Percentiles rank a stretch among this genome's conserved stretches.
Evolutionary conservation across 2,329 filamentous ascomycete genomes (phyloP).

Genomic region (Fusarium sacchari): DNA sequence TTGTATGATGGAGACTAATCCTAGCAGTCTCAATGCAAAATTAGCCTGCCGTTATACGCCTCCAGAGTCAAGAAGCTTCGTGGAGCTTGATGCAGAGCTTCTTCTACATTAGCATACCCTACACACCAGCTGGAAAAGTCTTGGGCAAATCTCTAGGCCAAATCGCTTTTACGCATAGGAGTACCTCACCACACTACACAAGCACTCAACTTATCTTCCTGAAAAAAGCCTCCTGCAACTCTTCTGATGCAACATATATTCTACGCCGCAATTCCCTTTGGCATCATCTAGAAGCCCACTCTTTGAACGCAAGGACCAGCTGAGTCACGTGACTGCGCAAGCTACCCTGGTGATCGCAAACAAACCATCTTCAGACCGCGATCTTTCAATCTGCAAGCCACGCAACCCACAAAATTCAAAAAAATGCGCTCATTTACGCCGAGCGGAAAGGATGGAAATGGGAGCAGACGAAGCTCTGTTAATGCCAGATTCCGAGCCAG

Average conservation of each 20-base stretch:
- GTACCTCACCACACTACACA: fast-evolving
- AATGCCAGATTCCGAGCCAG: conserved; percentile 50
- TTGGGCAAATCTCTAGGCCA: fast-evolving
- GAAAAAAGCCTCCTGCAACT: fast-evolving
- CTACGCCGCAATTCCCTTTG: not conserved
- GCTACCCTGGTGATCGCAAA: conserved; percentile 40
- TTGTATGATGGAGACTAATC: fast-evolving
- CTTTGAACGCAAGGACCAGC: not conserved
- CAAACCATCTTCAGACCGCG: conserved; percentile 15
- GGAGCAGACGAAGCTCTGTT: conserved; percentile 45
- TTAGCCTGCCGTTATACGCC: not conserved
- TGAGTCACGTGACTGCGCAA: conserved; percentile 32
- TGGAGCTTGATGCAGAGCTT: not conserved
- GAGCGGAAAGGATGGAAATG: conserved; percentile 46
- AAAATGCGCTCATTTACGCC: conserved; percentile 50
- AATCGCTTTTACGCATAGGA: fast-evolving
- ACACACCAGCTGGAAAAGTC: not conserved
- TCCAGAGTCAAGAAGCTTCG: not conserved
- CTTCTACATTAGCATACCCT: not conserved
- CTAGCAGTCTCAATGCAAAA: not conserved
- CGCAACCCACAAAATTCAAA: conserved; percentile 13
- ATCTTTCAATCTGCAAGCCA: conserved; percentile 3
- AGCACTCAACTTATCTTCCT: fast-evolving
- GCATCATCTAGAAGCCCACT: not conserved
- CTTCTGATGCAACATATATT: not conserved